Evolutionary conservation across 1,139 yeast species (phyloP), one percentile per base, ranked within the genome.

Genomic region (Candida anutae): DNA sequence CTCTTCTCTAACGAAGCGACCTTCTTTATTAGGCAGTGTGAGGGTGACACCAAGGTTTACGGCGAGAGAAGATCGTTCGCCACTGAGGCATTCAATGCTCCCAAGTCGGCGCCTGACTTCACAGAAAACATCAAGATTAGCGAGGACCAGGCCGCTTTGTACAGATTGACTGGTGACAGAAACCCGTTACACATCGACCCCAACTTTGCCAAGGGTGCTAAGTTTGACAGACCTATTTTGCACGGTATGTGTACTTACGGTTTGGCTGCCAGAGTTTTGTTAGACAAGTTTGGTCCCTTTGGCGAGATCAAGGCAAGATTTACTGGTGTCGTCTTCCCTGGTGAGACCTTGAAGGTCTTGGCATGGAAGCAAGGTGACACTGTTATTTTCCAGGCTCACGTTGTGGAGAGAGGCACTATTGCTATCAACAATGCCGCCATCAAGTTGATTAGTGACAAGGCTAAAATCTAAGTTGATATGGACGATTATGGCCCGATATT

Each of bases 101-200:
- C 93, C 33, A 67, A 71, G 46, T 50, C 63, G 15, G 47, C 48
- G 16, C 94, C 96, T 17, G 94, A 83, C 50, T 82, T 71, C 46
- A 74, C 68, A 36, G 54, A 58, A 27, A 73, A 67, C 28, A 70
- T 74, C 46, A 60, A 68, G 45, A 80, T 93, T n/a, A 54, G 69
- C 25, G 68, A 60, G 31, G 83, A 87, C 53, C 84, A 77, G 54
- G 97, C 97, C 30, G 85, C 95, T 10, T 60, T 88, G 36, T 90
- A 90, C 64, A 75, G 97, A 55, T 67, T 90, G 38, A 79, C 90
- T 38, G 97, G 96, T 36, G 98, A 90, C 63, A 78, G 77, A 57
- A 90, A 90, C 58, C 97, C 97, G 39, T 71, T 90, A 46, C 98
- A 90, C 60, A 79, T 90, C 52, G 97, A 90, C 57, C 96, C 97